Base-by-base conservation (phyloP, 495 filamentous ascomycete genomes). In the Penicillium crystallinum region DNA sequence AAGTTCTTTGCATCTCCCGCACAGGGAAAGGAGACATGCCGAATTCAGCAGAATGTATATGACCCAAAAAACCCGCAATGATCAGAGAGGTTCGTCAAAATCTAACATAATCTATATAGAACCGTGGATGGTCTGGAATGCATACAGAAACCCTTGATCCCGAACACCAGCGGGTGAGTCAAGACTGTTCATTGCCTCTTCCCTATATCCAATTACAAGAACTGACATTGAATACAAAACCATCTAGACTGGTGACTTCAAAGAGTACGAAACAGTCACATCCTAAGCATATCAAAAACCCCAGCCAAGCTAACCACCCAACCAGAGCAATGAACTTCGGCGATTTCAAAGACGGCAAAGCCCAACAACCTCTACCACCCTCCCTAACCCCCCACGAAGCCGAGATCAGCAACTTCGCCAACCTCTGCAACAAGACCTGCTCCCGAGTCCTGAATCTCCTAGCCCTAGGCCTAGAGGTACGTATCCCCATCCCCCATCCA, bases 301-400 rank as follows among this genome's bases (percentile, higher is more conserved):
- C 33, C 37, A 47, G 29, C 42, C 15, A 48, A 46, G 46, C 40
- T 50, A 34, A 52, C 29, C 43, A 31, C n/a, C 23, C 52, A 46
- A 23, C 18, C 56, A 95, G 91, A 77, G 89, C 86, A 38, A 88
- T 98, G 77, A 98, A 98, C 71, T 84, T 98, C 44, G 89, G 88
- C 61, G 81, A 87, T 67, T 95, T 91, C 68, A 39, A 71, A 40
- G 55, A 85, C 55, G 77, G 79, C 63, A 84, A 88, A 69, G 80
- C 89, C 27, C 85, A 90, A 51, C 93, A 97, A 64, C 86, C 88
- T 25, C 76, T 97, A 8, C 89, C 92, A 0, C 62, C 72, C 18
- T 68, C 77, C 10, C 80, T 98, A n/a, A 56, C 67, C 19, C 48
- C 78, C 7, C 67, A 86, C 53, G 79, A 88, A 62, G 52, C 72